Base-by-base conservation (phyloP, 2,329 filamentous ascomycete species). In the Colletotrichum sp. region DNA sequence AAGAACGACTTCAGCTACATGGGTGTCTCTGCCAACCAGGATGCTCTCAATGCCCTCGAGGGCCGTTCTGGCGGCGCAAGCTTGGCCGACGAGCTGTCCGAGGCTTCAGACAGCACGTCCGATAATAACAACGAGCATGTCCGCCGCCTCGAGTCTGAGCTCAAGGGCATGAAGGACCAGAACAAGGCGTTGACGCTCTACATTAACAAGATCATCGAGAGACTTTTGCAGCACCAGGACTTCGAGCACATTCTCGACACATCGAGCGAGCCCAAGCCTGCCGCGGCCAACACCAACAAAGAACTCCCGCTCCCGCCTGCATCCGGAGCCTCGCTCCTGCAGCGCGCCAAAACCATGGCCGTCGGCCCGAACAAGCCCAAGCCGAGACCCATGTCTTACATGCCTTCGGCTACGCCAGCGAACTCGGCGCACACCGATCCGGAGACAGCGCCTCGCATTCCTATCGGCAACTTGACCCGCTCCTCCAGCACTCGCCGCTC, bases 121-220 rank as follows among this genome's bases (percentile, higher is more conserved):
- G 87, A 87, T 12, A 52, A 52, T 52, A 92, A 92, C 76, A 90
- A 90, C 78, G 90, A 92, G 71, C 86, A 86, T 62, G 89, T 91
- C 78, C 93, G 93, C 80, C 92, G 92, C 68, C 88, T 97, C 14
- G 96, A 98, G 82, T 85, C 89, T 13, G 96, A 98, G 80, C 85
- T 97, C 79, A 95, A 94, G 84, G 89, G 91, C 10, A 88, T 95
- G 79, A 96, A 95, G 86, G 96, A 98, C 83, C 94, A 98, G 87
- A 98, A 99, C 89, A 98, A 98, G 88, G 97, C 97, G 34, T 89
- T 99, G 79, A 98, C 96, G 28, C 89, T 98, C 78, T 99, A 99
- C 87, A 98, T 99, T 88, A 98, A 98, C 90, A 98, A 97, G 87
- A 98, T 99, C 84, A 98, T 99, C 83, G 97, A 97, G 84, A 94